Percentiles rank a stretch among this genome's conserved stretches.
Evolutionary conservation across 73 alveolate genomes (phyloP).

Genomic region (Paramecium pentaurelia): DNA sequence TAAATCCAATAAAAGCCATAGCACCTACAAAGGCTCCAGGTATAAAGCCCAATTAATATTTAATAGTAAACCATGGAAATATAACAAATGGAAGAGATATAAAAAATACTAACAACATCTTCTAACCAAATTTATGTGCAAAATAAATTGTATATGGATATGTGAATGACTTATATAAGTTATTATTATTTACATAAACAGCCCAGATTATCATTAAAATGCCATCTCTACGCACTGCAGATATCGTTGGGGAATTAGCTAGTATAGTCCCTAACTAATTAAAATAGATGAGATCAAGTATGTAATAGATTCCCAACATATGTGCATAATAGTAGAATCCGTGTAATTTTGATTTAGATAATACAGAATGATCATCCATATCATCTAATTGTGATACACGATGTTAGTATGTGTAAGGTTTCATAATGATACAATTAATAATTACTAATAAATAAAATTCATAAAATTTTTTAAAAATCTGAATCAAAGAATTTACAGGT

Average conservation of each 20-base stretch:
- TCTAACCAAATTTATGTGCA: neutral
- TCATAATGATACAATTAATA: neutral
- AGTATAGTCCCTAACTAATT: neutral
- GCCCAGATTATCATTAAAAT: neutral
- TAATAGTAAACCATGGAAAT: neutral
- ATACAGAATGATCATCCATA: neutral
- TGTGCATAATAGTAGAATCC: neutral
- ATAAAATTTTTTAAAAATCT: slow-evolving; percentile 3
- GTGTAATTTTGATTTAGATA: neutral
- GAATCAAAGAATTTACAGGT: neutral
- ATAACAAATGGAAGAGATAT: neutral
- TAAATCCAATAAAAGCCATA: neutral
- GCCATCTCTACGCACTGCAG: neutral
- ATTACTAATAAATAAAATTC: neutral
- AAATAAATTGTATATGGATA: neutral
- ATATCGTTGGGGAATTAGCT: neutral
- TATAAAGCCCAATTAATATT: neutral
- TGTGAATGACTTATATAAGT: neutral
- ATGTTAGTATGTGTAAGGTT: neutral
- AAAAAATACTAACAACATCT: neutral
- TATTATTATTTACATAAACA: neutral
- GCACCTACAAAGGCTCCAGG: neutral
- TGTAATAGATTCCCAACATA: neutral
- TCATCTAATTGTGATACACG: neutral
- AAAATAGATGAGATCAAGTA: neutral